These are phyloP conservation scores for Penicillium paneum DNA, from an alignment of 2,329 filamentous ascomycete genomes.

Conservation along the genomic window DNA sequence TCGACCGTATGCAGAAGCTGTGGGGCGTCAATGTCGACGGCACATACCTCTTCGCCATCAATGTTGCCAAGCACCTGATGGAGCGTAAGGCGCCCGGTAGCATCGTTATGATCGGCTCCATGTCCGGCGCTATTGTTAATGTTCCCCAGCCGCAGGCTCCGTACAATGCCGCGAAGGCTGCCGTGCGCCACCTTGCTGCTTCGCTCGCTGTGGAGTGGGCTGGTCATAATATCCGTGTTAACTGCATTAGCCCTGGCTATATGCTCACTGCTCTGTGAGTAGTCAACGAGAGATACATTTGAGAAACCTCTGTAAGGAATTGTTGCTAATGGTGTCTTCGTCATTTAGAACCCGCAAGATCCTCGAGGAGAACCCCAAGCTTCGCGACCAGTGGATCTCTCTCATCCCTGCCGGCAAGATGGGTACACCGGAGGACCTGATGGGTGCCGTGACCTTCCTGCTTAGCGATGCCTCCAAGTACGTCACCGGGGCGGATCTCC, in stretches of 20 bases:
- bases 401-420: conserved; percentile 92
- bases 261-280: conserved; percentile 90
- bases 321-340: conserved; percentile 1
- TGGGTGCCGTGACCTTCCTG: conserved; percentile 87
- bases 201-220: conserved; percentile 95
- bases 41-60: conserved; percentile 82
- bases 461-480: conserved; percentile 75
- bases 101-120: conserved; percentile 93
- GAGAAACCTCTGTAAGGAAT: background rate
- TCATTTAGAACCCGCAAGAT: conserved; percentile 78
- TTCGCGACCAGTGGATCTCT: conserved; percentile 86
- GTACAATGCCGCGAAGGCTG: conserved; percentile 92
- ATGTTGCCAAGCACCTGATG: conserved; percentile 85
- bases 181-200: conserved; percentile 80
- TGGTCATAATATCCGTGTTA: conserved; percentile 79
- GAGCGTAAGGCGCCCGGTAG: conserved; percentile 72
- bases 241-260: conserved; percentile 92
- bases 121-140: conserved; percentile 92
- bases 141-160: conserved; percentile 90
- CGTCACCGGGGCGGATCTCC: conserved; percentile 70
- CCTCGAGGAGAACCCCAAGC: conserved; percentile 84
- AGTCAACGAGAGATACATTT: background rate
- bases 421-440: conserved; percentile 85
- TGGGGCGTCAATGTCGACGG: conserved; percentile 94
- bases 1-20: conserved; percentile 86